Evolutionary conservation across 805 yeast species (phyloP), one percentile per base, ranked within the genome.

Genomic region (Saturnispora halmiae): DNA sequence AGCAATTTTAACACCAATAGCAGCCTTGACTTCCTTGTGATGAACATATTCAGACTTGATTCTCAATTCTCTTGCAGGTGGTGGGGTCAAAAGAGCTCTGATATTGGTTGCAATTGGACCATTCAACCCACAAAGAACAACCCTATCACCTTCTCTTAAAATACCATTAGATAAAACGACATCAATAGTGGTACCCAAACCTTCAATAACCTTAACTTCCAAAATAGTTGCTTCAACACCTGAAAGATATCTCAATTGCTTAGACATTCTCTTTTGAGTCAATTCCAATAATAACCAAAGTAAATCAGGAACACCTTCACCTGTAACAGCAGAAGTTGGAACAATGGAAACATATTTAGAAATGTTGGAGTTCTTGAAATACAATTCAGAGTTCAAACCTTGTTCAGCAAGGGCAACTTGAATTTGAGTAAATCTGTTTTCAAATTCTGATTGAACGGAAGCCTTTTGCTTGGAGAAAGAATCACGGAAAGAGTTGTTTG

Each of bases 221-320:
- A 90, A 75, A 55, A 92, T 77, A 18, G 99, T 92, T 42, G 98
- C 97, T 66, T 88, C 97, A 45, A 92, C 79, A 60, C 82, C 77
- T 27, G 96, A 79, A 50, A 92, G 70, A 70, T 92, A 92, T 90
- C 85, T 90, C 67, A 92, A 79, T 71, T 90, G 96, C 64, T 88
- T 88, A 50, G 96, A 84, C 99, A 92, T 92, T 70, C 98, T 82
- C 79, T 85, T 83, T 68, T 92, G 97, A 13, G 98, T 92, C 56
- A 92, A 75, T 65, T 92, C 97, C 54, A 92, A 73, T 58, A 92
- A 70, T 63, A 92, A 74, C 90, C 96, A 87, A 58, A 92, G 76
- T 68, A 92, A 73, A 77, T 92, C 99, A 38, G 99, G 98, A 54
- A 92, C 94, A 83, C 99, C 99, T 68, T 92, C 99, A 63, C 99